phyloP scores from a whole-genome alignment of 805 yeast genomes.

The Candida argentea region DNA sequence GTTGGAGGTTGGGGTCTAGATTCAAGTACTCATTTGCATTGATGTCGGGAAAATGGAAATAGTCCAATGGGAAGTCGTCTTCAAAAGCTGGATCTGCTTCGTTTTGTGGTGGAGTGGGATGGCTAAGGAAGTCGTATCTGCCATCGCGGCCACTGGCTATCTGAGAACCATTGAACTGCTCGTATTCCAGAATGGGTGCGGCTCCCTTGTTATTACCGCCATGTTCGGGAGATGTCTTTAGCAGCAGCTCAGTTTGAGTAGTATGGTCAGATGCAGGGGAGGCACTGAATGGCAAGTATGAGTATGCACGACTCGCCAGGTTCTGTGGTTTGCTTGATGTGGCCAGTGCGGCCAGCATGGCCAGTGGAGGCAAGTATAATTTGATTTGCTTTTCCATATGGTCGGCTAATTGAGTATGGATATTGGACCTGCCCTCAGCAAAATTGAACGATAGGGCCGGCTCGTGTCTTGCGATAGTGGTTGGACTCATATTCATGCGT shows the following conservation, averaged over 20 bases:
- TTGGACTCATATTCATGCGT: conserved; percentile 44
- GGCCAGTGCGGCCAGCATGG: no score
- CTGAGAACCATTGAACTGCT: neutral
- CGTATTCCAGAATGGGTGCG: neutral
- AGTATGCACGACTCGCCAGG: no score
- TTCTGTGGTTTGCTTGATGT: no score
- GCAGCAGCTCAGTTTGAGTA: conserved; percentile 1
- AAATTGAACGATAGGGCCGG: conserved; percentile 74
- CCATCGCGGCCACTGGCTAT: no score
- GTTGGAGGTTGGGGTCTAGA: conserved; percentile 13
- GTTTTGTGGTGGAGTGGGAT: conserved; percentile 15
- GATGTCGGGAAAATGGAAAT: conserved; percentile 38
- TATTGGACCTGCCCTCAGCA: conserved; percentile 35
- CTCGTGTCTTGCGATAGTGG: conserved; percentile 64
- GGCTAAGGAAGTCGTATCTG: conserved; percentile 8
- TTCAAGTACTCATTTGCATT: conserved; percentile 16
- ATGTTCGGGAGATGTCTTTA: conserved; percentile 4
- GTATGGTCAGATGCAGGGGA: conserved; percentile 1
- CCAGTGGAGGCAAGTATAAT: no score
- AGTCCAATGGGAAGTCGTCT: conserved; percentile 67
- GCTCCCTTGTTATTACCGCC: conserved; percentile 4
- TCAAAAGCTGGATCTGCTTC: conserved; percentile 34
- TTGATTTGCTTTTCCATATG: conserved; percentile 27
- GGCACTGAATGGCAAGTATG: no score
- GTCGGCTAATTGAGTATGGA: conserved; percentile 45